Evolutionary conservation across 177 flowering plant genomes (phyloP).

Genomic region (Telopea speciosissima): DNA sequence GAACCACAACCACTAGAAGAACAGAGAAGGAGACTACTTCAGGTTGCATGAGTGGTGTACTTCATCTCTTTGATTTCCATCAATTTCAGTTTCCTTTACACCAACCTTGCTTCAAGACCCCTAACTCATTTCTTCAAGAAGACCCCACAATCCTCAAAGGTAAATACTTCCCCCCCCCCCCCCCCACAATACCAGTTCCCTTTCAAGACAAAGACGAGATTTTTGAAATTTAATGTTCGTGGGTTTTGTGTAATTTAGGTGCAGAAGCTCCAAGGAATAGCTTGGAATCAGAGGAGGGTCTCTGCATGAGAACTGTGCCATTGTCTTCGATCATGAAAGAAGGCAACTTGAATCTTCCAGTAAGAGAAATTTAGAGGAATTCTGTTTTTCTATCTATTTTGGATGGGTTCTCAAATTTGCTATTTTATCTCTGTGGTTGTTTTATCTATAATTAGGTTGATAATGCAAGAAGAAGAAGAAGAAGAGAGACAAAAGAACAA

Average conservation of each 20-base stretch:
- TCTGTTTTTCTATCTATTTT: too few relatives aligned
- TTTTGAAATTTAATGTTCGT: slow-evolving; percentile 6
- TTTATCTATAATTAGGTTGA: too few relatives aligned
- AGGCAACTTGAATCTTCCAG: slow-evolving; percentile 38
- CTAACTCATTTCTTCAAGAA: slow-evolving; percentile 14
- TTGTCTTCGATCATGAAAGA: slow-evolving; percentile 21
- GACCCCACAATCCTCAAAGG: slow-evolving; percentile 28
- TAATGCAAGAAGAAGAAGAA: slow-evolving; percentile 3
- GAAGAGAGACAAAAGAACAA: slow-evolving; percentile 6
- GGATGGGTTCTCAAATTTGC: neutral
- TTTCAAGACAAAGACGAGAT: neutral
- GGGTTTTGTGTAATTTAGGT: slow-evolving; percentile 38
- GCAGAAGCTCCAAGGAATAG: slow-evolving; percentile 82
- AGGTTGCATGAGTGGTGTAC: slow-evolving; percentile 64
- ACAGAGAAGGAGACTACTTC: slow-evolving; percentile 19
- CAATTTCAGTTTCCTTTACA: slow-evolving; percentile 34
- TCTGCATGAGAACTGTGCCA: slow-evolving; percentile 9
- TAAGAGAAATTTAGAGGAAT: slow-evolving; percentile 21
- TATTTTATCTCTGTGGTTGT: too few relatives aligned
- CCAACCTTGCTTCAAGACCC: slow-evolving; percentile 21
- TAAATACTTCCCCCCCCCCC: slow-evolving; percentile 14
- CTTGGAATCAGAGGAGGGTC: slow-evolving; percentile 46
- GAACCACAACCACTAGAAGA: slow-evolving; percentile 14
- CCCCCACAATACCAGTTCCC: neutral
- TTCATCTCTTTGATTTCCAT: slow-evolving; percentile 66